These are phyloP conservation scores for Phytophthora cryptogea DNA, from an alignment of 352 stramenopile genomes.

Conservation along the genomic window DNA sequence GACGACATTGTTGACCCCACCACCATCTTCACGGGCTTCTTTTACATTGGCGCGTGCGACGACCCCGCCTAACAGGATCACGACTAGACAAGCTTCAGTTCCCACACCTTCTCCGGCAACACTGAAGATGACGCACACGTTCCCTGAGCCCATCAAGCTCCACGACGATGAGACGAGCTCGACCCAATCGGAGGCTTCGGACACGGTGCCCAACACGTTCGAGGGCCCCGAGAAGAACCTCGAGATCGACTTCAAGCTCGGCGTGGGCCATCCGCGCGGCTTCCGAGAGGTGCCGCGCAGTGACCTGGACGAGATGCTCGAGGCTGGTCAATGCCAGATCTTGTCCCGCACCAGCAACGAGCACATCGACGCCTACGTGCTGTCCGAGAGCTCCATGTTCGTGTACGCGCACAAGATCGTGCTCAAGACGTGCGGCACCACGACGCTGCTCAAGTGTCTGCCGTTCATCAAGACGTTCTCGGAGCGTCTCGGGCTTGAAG, in stretches of 20 bases:
- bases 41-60: slow-evolving; percentile 91
- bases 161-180: slow-evolving; percentile 73
- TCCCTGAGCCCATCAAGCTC: slow-evolving; percentile 75
- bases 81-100: background rate
- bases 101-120: slow-evolving; percentile 7
- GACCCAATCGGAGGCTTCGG: slow-evolving; percentile 70
- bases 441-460: slow-evolving; percentile 95
- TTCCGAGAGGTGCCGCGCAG: slow-evolving; percentile 90
- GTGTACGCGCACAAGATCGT: slow-evolving; percentile 99
- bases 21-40: slow-evolving; percentile 90
- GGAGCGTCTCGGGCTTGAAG: slow-evolving; percentile 91
- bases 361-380: slow-evolving; percentile 95
- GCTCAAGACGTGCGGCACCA: slow-evolving; percentile 99
- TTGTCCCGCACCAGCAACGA: slow-evolving; percentile 96
- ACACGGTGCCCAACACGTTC: slow-evolving; percentile 87
- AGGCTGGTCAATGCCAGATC: slow-evolving; percentile 96
- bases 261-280: slow-evolving; percentile 70
- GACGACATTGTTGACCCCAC: slow-evolving; percentile 90
- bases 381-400: slow-evolving; percentile 98
- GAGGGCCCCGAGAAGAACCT: slow-evolving; percentile 99
- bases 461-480: slow-evolving; percentile 85
- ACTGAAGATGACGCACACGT: slow-evolving; percentile 49
- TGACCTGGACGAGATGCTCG: slow-evolving; percentile 95
- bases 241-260: slow-evolving; percentile 92
- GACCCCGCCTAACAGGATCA: slow-evolving; percentile 80